Base-by-base conservation (phyloP, 495 filamentous ascomycete genomes). In the Xylaria intraflava region DNA sequence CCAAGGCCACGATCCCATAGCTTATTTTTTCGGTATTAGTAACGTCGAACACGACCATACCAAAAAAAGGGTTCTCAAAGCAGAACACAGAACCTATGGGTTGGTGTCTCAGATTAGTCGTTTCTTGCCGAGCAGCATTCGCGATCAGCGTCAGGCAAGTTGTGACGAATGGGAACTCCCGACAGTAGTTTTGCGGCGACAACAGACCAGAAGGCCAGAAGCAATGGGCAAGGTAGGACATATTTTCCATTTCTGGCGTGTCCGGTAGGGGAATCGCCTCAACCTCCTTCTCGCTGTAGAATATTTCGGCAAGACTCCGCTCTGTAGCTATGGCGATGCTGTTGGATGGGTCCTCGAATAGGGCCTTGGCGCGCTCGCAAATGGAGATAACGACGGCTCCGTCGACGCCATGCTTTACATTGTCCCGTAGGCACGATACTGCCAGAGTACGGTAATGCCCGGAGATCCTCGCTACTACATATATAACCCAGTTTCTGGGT, bases 31-130 rank as follows among this genome's bases (percentile, higher is more conserved):
- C 31, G 30, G 31, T 17, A 17, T 24, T 36, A 30, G 12, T 48
- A 30, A 48, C 23, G 46, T 48, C 46, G 19, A 48, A 36, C 11
- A 48, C 46, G 17, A 23, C 29, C 46, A 48, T 48, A 16, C 29
- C 30, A 26, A 31, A 48, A 23, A 2, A 23, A 1, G 46, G 29
- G 19, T 16, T 23, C 2, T 38, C 46, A 9, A 2, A 3, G 6
- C 17, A 30, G 16, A 48, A 35, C 1, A 30, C 16, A 12, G 10
- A 33, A 3, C 30, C 46, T 10, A 48, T 11, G 23, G 44, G 12
- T 22, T 17, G 9, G 12, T 2, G 4, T 2, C 26, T 31, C n/a
- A 20, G 44, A 29, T 23, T n/a, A 26, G 8, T 2, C 7, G 2
- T 7, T 26, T 2, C n/a, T n/a, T 3, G 10, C 20, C 3, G 6